Evolutionary conservation across 164 flowering plant species (phyloP), one percentile per base, ranked within the genome.

Genomic region (Vitis labrusca): DNA sequence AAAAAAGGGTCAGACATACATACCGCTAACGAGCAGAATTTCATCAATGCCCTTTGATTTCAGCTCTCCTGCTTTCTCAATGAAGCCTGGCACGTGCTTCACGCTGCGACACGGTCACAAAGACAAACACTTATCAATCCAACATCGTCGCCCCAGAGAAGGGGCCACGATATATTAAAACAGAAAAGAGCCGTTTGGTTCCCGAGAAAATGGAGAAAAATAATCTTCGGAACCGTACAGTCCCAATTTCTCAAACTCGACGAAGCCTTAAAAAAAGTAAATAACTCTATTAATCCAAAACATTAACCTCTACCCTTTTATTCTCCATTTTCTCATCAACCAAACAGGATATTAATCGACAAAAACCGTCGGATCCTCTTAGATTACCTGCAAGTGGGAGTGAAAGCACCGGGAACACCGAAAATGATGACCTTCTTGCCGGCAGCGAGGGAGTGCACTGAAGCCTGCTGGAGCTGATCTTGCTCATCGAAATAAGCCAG

Each of bases 361-460:
- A 37, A 56, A 65, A 11, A 47, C 5, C n/a, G 17, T 7, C 9
- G 11, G 47, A 67, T 9, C 0, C 4, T 19, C 48, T 14, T 50
- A 7, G 0, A 1, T 16, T 68, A 89, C 98, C 98, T 93, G 97
- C 97, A 93, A 64, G 96, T 89, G 7, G 96, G 94, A 65, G 98
- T 93, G 82, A 91, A 93, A 54, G 98, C 98, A 54, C 98, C 98
- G 76, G 98, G 98, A 17, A 93, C 95, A 17, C 86, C 98, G 65
- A 93, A 85, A 62, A 93, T 80, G 76, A 93, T 62, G 81, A 90
- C 86, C 80, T 87, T 91, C 63, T 93, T 93, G 14, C 97, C 98
- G 74, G 93, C 84, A 32, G 94, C 90, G 64, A 91, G 87, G 54
- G 90, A 82, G 82, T 91, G 94, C 0, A 93, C 63, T 56, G 94